Conservation (phyloP, 192 early-diverging fungal species). For the Linnemannia zychae region DNA sequence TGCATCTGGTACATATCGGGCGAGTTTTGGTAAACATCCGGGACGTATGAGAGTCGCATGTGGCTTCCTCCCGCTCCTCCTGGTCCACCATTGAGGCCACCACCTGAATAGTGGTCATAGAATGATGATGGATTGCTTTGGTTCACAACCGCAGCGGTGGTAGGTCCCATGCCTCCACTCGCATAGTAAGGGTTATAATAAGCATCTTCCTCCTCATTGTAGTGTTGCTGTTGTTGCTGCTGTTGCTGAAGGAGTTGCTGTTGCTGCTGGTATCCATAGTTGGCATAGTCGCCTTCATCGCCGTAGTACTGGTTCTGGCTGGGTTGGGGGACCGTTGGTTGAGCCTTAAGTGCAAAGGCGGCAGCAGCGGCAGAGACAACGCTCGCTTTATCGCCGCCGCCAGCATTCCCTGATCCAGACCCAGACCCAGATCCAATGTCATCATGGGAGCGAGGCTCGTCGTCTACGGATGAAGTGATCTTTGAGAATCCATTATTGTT, state of each 20-base stretch:
- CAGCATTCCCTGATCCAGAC: not conserved
- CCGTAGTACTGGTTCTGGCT: constrained; percentile 10
- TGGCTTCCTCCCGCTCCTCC: not conserved
- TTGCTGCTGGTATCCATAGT: constrained; percentile 33
- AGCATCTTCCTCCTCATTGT: constrained; percentile 11
- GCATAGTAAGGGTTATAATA: constrained; percentile 55
- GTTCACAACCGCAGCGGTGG: not conserved
- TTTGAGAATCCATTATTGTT: constrained; percentile 25
- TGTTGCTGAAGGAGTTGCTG: constrained; percentile 29
- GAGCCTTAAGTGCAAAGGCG: not conserved
- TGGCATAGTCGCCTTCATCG: constrained; percentile 29
- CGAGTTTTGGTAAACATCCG: not conserved
- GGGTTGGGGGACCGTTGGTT: constrained; percentile 7
- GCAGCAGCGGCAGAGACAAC: constrained; percentile 14
- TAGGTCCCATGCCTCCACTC: not conserved
- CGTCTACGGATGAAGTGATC: constrained; percentile 27
- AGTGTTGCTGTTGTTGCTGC: constrained; percentile 5
- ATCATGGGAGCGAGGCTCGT: not conserved
- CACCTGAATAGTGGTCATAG: constrained; percentile 1
- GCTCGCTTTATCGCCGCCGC: not conserved
- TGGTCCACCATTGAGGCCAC: too few relatives aligned
- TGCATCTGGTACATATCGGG: constrained; percentile 5
- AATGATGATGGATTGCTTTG: constrained; percentile 27
- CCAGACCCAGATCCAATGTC: not conserved
- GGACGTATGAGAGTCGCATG: not conserved